Conservation (phyloP, 106 monocot genomes). For the Alisma plantagoaquatica region DNA sequence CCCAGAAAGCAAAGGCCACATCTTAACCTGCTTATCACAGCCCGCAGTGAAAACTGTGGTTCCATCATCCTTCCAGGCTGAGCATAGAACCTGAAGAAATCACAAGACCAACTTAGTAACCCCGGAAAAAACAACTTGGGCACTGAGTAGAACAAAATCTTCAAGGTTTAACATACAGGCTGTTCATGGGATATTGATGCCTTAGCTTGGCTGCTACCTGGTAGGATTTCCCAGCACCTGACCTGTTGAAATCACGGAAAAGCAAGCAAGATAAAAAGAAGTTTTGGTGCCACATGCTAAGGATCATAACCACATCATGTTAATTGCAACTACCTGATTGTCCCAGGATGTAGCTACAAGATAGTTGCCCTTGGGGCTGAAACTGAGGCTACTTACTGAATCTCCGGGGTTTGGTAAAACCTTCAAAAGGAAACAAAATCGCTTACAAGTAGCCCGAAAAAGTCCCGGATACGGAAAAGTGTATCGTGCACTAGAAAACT, state of each 20-base stretch:
- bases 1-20: slow-evolving; percentile 91
- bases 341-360: slow-evolving; percentile 95
- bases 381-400: slow-evolving; percentile 87
- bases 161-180: slow-evolving; percentile 38
- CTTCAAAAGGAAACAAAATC: slow-evolving; percentile 23
- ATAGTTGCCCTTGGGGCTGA: slow-evolving; percentile 83
- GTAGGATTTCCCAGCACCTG: slow-evolving; percentile 81
- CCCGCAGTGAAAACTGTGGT: slow-evolving; percentile 86
- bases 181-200: slow-evolving; percentile 86
- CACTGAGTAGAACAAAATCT: no score
- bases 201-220: slow-evolving; percentile 66
- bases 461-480: no score
- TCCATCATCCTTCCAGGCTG: slow-evolving; percentile 96
- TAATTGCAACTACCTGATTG: slow-evolving; percentile 60
- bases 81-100: slow-evolving; percentile 69
- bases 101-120: no score
- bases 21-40: slow-evolving; percentile 86
- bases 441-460: background rate
- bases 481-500: no score
- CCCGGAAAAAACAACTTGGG: no score
- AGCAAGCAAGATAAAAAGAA: no score
- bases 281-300: no score
- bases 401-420: slow-evolving; percentile 63
- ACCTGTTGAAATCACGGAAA: no score
- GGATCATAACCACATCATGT: no score